Conservation (phyloP, 768 basidiomycete genomes). For the Trametes cingulata region DNA sequence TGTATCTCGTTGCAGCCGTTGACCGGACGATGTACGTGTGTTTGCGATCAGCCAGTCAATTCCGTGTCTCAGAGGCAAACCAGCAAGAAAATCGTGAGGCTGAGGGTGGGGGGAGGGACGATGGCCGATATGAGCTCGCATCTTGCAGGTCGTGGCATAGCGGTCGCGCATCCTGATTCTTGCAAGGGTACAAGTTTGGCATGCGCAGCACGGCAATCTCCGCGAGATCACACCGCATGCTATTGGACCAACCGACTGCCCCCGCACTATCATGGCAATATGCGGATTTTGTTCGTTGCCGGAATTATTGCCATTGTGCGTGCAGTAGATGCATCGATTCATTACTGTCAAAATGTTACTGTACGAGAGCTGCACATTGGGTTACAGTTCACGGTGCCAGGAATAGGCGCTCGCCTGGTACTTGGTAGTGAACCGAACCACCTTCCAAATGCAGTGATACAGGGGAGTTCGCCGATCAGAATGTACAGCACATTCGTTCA, state of each 20-base stretch:
- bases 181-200: not conserved
- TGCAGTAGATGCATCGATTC: too few species aligned
- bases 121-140: too few species aligned
- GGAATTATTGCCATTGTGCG: too few species aligned
- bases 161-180: too few species aligned
- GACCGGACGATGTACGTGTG: not conserved
- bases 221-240: not conserved
- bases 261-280: not conserved
- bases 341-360: too few species aligned
- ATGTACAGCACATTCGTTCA: constrained; percentile 5
- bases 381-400: not conserved
- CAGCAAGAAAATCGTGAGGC: too few species aligned
- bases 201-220: constrained; percentile 12
- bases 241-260: not conserved
- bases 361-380: too few species aligned
- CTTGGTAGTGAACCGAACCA: not conserved
- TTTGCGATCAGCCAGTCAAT: not conserved
- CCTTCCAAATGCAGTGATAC: not conserved
- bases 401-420: not conserved
- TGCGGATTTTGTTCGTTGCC: not conserved
- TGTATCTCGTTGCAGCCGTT: too few species aligned
- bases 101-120: not conserved
- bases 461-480: constrained; percentile 4
- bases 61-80: too few species aligned
- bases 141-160: too few species aligned